A percentile compares a stretch with the other conserved stretches of the same genome.
Conservation (phyloP, 495 filamentous ascomycete species). For the Penicillium steckii region DNA sequence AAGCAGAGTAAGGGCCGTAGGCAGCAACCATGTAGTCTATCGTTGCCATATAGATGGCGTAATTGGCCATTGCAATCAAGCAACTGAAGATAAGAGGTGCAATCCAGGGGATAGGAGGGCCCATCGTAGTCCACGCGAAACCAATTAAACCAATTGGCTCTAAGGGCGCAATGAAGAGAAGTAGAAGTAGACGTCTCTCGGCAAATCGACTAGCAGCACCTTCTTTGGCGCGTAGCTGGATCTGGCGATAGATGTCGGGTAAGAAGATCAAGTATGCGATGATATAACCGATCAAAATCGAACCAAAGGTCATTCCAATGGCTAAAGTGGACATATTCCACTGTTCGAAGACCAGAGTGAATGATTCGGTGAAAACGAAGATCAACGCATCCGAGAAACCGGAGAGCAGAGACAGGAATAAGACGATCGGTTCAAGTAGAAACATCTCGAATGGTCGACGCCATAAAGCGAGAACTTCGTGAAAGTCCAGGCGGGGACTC, state of each 20-base stretch:
- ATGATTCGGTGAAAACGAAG: conserved; percentile 74
- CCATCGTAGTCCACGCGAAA: conserved; percentile 65
- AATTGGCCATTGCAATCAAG: conserved; percentile 69
- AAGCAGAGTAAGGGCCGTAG: conserved; percentile 76
- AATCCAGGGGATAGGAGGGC: conserved; percentile 62
- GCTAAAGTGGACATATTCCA: conserved; percentile 58
- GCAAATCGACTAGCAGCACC: conserved; percentile 52
- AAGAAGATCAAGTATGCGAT: conserved; percentile 64
- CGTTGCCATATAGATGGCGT: conserved; percentile 75
- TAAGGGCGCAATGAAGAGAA: conserved; percentile 63
- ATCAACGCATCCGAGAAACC: conserved; percentile 81
- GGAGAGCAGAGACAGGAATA: conserved; percentile 67
- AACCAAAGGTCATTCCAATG: conserved; percentile 61
- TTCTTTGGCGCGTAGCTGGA: conserved; percentile 37
- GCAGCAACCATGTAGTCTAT: conserved; percentile 85
- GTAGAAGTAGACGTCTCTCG: conserved; percentile 54
- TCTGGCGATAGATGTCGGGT: conserved; percentile 59
- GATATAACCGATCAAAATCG: conserved; percentile 64
- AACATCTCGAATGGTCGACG: conserved; percentile 77
- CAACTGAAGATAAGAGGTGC: conserved; percentile 56
- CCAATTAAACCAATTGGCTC: conserved; percentile 67
- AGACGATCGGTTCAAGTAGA: conserved; percentile 71
- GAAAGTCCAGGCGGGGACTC: conserved; percentile 46
- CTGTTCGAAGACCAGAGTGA: conserved; percentile 60
- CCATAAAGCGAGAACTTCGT: conserved; percentile 61